Conservation (phyloP, 768 basidiomycete genomes). For the Tubosaeta sp. region DNA sequence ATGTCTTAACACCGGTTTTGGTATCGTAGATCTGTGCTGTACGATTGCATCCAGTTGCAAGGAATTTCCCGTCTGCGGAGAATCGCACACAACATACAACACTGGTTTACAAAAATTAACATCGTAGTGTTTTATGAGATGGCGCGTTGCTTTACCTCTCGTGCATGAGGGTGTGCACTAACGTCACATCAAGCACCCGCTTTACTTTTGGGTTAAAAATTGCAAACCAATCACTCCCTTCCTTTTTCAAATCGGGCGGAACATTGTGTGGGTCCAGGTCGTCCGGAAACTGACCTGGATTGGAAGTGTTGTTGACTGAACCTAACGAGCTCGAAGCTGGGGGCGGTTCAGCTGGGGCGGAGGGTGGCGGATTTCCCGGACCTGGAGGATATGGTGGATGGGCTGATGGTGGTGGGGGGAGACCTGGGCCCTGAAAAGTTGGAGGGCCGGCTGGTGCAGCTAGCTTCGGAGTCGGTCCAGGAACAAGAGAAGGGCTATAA, state of each 20-base stretch:
- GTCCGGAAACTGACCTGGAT: conserved; percentile 32
- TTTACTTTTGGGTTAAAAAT: conserved; percentile 82
- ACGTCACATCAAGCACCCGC: conserved; percentile 68
- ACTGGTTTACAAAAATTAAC: conserved; percentile 32
- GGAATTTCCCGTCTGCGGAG: conserved; percentile 87
- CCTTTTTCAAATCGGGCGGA: conserved; percentile 41
- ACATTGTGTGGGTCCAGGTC: conserved; percentile 32
- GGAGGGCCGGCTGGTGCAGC: conserved; percentile 27
- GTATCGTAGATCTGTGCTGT: conserved; percentile 95
- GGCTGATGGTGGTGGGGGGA: conserved; percentile 33
- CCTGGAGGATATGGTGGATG: conserved; percentile 30
- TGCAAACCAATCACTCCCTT: conserved; percentile 86
- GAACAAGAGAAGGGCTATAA: conserved; percentile 35
- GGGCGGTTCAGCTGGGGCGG: conserved; percentile 23
- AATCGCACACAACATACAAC: conserved; percentile 91
- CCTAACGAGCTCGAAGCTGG: conserved; percentile 23
- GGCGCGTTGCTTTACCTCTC: conserved; percentile 58
- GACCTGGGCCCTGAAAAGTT: conserved; percentile 34
- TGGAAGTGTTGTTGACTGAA: conserved; percentile 25
- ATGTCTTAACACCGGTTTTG: conserved; percentile 78
- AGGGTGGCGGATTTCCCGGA: conserved; percentile 31
- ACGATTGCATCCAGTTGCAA: conserved; percentile 95
- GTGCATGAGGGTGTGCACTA: conserved; percentile 87
- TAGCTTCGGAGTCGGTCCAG: conserved; percentile 38
- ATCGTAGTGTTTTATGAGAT: not conserved